Percentiles rank a stretch among this genome's conserved stretches.
Evolutionary conservation across 345 rosid species (phyloP).

Genomic region (Gossypioides kirkii): DNA sequence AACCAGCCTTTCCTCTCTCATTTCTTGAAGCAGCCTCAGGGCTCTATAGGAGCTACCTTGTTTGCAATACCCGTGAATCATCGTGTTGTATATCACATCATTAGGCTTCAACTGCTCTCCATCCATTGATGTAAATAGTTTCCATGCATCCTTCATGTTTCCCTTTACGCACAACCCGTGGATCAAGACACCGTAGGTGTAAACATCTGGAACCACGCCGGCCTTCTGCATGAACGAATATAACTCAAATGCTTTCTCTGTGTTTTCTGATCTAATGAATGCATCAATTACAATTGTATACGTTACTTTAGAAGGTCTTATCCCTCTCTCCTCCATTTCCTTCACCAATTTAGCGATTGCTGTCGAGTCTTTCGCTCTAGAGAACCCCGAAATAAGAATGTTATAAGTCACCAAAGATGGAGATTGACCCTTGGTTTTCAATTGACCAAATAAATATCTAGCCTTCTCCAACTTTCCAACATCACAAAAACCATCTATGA

Average conservation of each 20-base stretch:
- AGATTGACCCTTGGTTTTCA: conserved; percentile 51
- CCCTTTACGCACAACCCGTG: conserved; percentile 69
- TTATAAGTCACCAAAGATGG: conserved; percentile 66
- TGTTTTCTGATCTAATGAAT: conserved; percentile 34
- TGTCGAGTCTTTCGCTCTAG: conserved; percentile 38
- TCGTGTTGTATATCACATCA: conserved; percentile 58
- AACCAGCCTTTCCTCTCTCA: conserved; percentile 46
- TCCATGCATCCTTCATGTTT: conserved; percentile 62
- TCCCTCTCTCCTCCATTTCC: conserved; percentile 82
- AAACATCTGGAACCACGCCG: conserved; percentile 62
- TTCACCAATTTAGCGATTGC: conserved; percentile 42
- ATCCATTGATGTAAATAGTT: conserved; percentile 45
- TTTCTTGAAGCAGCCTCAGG: conserved; percentile 52
- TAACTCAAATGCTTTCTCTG: conserved; percentile 57
- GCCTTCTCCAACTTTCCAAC: conserved; percentile 44
- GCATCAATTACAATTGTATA: conserved; percentile 60
- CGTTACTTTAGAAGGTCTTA: conserved; percentile 61
- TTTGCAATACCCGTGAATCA: conserved; percentile 72
- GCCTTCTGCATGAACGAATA: conserved; percentile 45
- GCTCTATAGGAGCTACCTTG: conserved; percentile 67
- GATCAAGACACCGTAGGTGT: conserved; percentile 52
- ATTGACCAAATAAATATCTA: conserved; percentile 35
- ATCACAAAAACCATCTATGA: conserved; percentile 55
- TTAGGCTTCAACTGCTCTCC: conserved; percentile 48
- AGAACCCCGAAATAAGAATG: conserved; percentile 45